Percentiles rank a stretch among this genome's conserved stretches.
Evolutionary conservation across 2,329 filamentous ascomycete genomes (phyloP).

Genomic region (Ophiostoma populinum): DNA sequence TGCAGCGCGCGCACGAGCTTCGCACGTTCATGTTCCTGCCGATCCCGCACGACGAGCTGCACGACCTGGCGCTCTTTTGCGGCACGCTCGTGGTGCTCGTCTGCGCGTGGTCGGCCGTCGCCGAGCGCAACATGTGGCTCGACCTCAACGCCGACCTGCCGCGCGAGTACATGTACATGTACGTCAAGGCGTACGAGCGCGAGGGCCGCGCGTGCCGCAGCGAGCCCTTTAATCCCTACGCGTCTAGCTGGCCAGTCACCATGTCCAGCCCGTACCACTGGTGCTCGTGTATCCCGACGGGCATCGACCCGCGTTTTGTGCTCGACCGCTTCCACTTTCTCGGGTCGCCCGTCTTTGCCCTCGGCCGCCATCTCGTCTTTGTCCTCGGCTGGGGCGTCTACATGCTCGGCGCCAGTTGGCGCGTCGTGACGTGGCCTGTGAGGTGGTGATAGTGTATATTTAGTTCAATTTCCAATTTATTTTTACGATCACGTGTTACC

Average conservation of each 20-base stretch:
- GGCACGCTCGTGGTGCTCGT: not conserved
- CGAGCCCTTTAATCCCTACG: not conserved
- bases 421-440: no score
- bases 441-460: not conserved
- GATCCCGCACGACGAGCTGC: conserved; percentile 6
- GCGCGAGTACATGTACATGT: conserved; percentile 5
- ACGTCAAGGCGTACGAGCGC: conserved; percentile 2
- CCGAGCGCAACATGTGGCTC: conserved; percentile 8
- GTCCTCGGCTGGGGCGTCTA: not conserved
- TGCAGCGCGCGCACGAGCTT: no score
- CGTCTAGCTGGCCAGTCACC: not conserved
- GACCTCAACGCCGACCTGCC: conserved; percentile 7
- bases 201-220: conserved; percentile 2
- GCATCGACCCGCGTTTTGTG: conserved; percentile 6
- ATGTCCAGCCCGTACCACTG: conserved; percentile 4
- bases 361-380: not conserved
- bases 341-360: not conserved
- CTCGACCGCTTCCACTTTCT: not conserved
- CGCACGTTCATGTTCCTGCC: no score
- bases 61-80: not conserved
- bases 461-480: not conserved
- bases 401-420: no score
- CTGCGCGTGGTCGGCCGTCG: not conserved
- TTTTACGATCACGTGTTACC: not conserved
- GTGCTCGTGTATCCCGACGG: conserved; percentile 5